A percentile compares a stretch with the other conserved stretches of the same genome.
phyloP scores from a whole-genome alignment of 164 flowering plant species.

The Pachysandra terminalis region DNA sequence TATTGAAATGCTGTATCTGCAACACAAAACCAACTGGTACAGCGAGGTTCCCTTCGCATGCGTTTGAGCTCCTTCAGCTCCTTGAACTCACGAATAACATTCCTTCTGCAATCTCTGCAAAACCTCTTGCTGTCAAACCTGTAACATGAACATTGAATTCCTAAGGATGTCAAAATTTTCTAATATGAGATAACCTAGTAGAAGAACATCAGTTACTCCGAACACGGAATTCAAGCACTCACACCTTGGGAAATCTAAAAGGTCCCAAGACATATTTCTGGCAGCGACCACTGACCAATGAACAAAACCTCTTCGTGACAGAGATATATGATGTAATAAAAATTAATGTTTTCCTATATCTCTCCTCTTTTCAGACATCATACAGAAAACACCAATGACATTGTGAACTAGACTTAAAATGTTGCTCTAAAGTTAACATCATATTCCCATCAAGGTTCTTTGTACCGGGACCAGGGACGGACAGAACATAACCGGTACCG shows the following conservation, averaged over 20 bases:
- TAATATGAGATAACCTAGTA: background rate
- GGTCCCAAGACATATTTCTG: background rate
- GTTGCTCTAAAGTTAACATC: background rate
- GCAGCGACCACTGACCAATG: background rate
- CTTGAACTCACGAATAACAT: slow-evolving; percentile 97
- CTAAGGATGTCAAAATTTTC: slow-evolving; percentile 8
- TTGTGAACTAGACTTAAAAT: background rate
- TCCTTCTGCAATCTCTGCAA: slow-evolving; percentile 98
- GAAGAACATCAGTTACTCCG: background rate
- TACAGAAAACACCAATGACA: background rate
- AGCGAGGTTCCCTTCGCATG: slow-evolving; percentile 75
- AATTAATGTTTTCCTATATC: background rate
- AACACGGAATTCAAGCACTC: slow-evolving; percentile 2
- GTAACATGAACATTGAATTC: slow-evolving; percentile 26
- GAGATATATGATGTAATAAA: background rate
- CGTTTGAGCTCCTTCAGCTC: slow-evolving; percentile 97
- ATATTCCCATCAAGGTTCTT: no score
- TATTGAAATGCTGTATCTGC: slow-evolving; percentile 93
- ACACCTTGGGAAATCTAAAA: background rate
- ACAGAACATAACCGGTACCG: no score
- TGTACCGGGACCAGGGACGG: no score
- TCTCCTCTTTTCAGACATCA: background rate
- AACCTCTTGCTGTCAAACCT: slow-evolving; percentile 99
- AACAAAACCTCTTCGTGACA: background rate
- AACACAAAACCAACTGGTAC: slow-evolving; percentile 92